These are phyloP conservation scores for Closterium sp. DNA, from an alignment of 139 green algal species.

Conservation along the genomic window DNA sequence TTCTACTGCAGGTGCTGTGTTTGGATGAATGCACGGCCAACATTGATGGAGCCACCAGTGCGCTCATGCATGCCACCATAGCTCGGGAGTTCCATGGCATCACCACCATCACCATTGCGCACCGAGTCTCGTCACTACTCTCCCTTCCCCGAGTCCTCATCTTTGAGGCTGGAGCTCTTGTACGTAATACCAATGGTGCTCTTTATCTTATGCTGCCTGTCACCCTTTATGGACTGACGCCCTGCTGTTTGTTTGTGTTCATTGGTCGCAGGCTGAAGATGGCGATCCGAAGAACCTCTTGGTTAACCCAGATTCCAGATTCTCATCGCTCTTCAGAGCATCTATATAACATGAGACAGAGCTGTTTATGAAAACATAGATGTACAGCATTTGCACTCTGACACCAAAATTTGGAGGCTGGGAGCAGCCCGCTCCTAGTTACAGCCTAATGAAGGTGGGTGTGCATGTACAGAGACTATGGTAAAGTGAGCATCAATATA, in stretches of 20 bases:
- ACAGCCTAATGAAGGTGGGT: too few species aligned
- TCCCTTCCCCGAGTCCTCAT: background rate
- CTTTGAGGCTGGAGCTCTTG: background rate
- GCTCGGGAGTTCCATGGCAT: background rate
- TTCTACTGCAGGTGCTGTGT: background rate
- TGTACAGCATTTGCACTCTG: too few species aligned
- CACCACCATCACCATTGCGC: background rate
- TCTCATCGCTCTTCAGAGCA: too few species aligned
- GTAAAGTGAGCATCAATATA: too few species aligned
- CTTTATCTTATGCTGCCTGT: background rate
- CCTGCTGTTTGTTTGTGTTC: background rate
- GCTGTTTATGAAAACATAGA: too few species aligned
- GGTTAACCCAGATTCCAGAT: too few species aligned
- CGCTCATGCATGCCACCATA: background rate
- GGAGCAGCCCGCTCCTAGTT: too few species aligned
- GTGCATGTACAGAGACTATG: too few species aligned
- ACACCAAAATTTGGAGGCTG: too few species aligned
- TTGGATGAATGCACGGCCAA: conserved; percentile 26
- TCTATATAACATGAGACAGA: too few species aligned
- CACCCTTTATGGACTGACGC: background rate
- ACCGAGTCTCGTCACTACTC: background rate
- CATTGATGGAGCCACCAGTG: background rate
- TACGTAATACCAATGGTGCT: background rate
- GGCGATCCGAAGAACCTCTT: too few species aligned
- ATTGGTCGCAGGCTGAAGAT: too few species aligned